Base-by-base conservation (phyloP, 495 filamentous ascomycete species). In the Xylaria grammica region DNA sequence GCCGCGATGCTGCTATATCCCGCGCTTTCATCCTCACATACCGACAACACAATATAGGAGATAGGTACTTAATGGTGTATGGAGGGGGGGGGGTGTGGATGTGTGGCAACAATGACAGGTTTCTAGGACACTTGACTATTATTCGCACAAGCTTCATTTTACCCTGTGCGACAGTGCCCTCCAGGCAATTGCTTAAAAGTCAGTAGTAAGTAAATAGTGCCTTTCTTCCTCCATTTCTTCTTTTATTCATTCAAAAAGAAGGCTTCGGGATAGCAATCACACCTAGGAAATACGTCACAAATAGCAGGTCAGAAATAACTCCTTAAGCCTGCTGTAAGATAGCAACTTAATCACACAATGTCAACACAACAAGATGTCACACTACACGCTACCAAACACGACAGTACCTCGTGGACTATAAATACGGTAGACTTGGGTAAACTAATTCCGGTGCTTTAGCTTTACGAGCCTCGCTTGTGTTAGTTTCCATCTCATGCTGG, bases 401-500 rank as follows among this genome's bases (percentile, higher is more conserved):
- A 54, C 51, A 34, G 30, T 36, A n/a, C 36, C 53, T 15, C 36
- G 20, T 29, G 11, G n/a, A 40, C 6, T 29, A 13, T 44, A 56
- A 20, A 24, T 5, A 27, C 34, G 32, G 53, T 42, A 42, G n/a
- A n/a, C n/a, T n/a, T n/a, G n/a, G n/a, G n/a, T n/a, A n/a, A n/a
- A n/a, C n/a, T n/a, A n/a, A n/a, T n/a, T n/a, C n/a, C n/a, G n/a
- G n/a, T n/a, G 7, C 36, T 6, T 29, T 34, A 19, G 53, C n/a
- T 40, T 26, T 32, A 45, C 40, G 4, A 58, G 15, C 34, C 55
- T 20, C 40, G 51, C 51, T 36, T 54, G 29, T 30, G 36, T 32
- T 32, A n/a, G n/a, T 32, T 36, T 52, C n/a, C 32, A 55, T 38
- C 5, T 24, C n/a, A 52, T 52, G 36, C 22, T 61, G 58, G 58